These are phyloP conservation scores for Colletotrichum cereale DNA, from an alignment of 2,329 filamentous ascomycete species.

Conservation along the genomic window DNA sequence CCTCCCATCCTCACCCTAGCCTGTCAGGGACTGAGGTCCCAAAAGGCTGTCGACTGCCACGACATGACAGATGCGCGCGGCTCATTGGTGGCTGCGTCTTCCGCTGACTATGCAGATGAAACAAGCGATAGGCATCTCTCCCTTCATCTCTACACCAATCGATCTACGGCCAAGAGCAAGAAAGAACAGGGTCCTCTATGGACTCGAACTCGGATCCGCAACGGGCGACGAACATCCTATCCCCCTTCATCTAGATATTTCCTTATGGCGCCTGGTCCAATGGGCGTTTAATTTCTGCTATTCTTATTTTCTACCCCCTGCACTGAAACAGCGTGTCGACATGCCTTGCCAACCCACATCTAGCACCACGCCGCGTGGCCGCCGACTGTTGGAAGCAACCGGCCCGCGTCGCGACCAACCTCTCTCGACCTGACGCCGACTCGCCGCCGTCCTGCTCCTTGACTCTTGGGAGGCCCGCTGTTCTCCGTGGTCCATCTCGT, in stretches of 20 bases:
- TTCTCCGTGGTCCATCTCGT: conserved; percentile 24
- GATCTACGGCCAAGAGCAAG: conserved; percentile 31
- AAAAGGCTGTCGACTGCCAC: background rate
- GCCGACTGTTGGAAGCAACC: conserved; percentile 14
- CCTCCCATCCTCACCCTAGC: background rate
- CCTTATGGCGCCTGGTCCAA: conserved; percentile 8
- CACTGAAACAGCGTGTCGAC: conserved; percentile 30
- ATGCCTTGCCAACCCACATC: conserved; percentile 8
- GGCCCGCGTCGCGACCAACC: conserved; percentile 33
- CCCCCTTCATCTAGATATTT: background rate
- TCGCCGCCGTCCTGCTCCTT: conserved; percentile 22
- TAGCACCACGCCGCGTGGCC: conserved; percentile 24
- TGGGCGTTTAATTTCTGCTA: conserved; percentile 27
- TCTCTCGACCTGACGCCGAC: conserved; percentile 27
- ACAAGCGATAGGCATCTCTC: conserved; percentile 32
- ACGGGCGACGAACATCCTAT: background rate
- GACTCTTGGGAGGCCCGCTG: background rate
- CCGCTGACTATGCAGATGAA: conserved; percentile 27
- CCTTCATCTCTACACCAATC: conserved; percentile 26
- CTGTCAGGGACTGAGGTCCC: conserved; percentile 2
- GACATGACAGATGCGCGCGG: conserved; percentile 31
- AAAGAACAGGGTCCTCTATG: background rate
- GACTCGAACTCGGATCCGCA: conserved; percentile 15
- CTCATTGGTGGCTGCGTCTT: conserved; percentile 35
- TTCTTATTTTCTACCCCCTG: conserved; percentile 17